Evolutionary conservation across 495 filamentous ascomycete species (phyloP), one percentile per base, ranked within the genome.

Genomic region (Filosporella fistucella): DNA sequence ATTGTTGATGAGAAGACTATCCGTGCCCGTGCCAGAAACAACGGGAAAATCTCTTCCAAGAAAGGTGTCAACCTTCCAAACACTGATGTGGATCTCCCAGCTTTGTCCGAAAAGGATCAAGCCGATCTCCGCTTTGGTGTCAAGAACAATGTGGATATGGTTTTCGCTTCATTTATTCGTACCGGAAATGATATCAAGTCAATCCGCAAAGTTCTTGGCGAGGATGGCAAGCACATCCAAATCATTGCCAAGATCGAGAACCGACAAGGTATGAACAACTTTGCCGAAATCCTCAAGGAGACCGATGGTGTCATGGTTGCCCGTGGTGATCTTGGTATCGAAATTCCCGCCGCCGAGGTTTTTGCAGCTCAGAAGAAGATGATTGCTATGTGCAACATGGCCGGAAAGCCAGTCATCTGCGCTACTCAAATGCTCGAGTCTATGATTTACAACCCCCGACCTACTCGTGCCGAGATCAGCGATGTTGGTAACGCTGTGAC

Each of bases 161-260:
- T 98, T 56, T 98, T 97, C 66, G 93, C 93, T 43, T 97, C 93
- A 1, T 98, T 98, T 68, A 98, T 98, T 66, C 90, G 93, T 51
- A 84, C 82, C 33, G 93, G 86, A 35, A 82, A 83, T 54, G 93
- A 98, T 65, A 95, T 98, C 74, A 82, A 75, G 52, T 75, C 85
- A 50, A 98, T 98, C 67, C 91, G 93, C 51, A 81, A 87, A 44
- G 84, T 96, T 26, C 81, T 98, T 28, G 93, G 93, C 37, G 77
- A 87, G 59, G 89, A 91, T n/a, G 93, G 93, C 54, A 85, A 84
- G 67, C 86, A 94, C 58, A 96, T 98, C 61, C 94, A 98, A 78
- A 96, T 98, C 68, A 95, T 98, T 68, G 89, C 93, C 75, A 98
- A 98, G 82, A 95, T 98, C 58, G 93, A 98, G 77, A 98, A 98